Percentiles rank a stretch among this genome's conserved stretches.
These are phyloP conservation scores for Panicum miliaceum DNA, from an alignment of 176 grass and related monocot genomes.

Conservation along the genomic window DNA sequence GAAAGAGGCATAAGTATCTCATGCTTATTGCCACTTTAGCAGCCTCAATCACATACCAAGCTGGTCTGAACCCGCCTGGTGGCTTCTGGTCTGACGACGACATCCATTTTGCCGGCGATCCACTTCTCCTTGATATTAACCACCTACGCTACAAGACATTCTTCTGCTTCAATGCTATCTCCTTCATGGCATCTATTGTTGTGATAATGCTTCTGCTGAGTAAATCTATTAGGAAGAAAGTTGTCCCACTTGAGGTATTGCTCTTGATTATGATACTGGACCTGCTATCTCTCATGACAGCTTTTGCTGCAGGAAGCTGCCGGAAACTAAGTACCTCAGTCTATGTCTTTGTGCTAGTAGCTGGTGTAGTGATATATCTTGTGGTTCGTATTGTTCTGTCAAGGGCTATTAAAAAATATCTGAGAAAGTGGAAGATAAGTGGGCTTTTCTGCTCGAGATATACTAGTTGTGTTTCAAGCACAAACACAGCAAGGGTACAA, in stretches of 20 bases:
- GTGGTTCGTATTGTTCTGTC: conserved; percentile 22
- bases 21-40: conserved; percentile 62
- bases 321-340: conserved; percentile 46
- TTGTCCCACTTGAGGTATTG: conserved; percentile 35
- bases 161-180: conserved; percentile 48
- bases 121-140: conserved; percentile 29
- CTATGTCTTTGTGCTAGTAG: conserved; percentile 49
- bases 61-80: conserved; percentile 62
- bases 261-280: conserved; percentile 50
- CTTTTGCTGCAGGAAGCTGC: conserved; percentile 62
- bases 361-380: conserved; percentile 37
- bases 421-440: background rate
- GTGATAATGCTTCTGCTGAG: conserved; percentile 50
- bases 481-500: background rate
- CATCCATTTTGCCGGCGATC: conserved; percentile 39
- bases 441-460: background rate
- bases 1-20: conserved; percentile 52
- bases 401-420: conserved; percentile 13
- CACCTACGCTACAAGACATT: conserved; percentile 39
- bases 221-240: conserved; percentile 42
- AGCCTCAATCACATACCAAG: conserved; percentile 58
- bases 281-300: conserved; percentile 49
- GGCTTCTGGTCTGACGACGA: conserved; percentile 43
- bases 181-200: conserved; percentile 51
- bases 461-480: background rate